Evolutionary conservation across 495 filamentous ascomycete genomes (phyloP).

Genomic region (Penicillium soppii): DNA sequence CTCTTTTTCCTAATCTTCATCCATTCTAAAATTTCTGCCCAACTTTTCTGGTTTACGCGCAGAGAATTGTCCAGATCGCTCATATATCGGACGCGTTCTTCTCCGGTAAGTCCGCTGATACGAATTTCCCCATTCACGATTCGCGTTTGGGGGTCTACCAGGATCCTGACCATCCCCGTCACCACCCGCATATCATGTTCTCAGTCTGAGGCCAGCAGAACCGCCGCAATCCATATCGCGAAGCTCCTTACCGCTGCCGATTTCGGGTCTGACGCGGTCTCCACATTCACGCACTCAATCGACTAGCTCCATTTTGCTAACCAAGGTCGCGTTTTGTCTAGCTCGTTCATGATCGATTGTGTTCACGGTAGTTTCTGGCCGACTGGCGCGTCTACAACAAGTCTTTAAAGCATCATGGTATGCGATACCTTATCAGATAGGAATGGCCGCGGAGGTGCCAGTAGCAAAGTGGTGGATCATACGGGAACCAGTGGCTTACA

Average conservation of each 20-base stretch:
- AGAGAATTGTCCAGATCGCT: background rate
- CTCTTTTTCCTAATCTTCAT: slow-evolving; percentile 19
- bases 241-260: background rate
- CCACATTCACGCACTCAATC: background rate
- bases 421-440: slow-evolving; percentile 6
- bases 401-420: slow-evolving; percentile 40
- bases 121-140: background rate
- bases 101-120: slow-evolving; percentile 12
- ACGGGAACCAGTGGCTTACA: slow-evolving; percentile 19
- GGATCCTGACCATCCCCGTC: slow-evolving; percentile 2
- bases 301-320: slow-evolving; percentile 9
- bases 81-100: slow-evolving; percentile 22
- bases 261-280: slow-evolving; percentile 3
- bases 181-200: background rate
- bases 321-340: slow-evolving; percentile 20
- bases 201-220: background rate
- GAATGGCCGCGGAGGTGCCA: slow-evolving; percentile 1
- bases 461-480: slow-evolving; percentile 1
- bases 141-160: slow-evolving; percentile 7
- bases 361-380: slow-evolving; percentile 24
- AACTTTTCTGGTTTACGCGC: too few species aligned
- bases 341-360: slow-evolving; percentile 22
- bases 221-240: background rate
- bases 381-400: slow-evolving; percentile 26
- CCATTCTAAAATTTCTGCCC: too few species aligned